Base-by-base conservation (phyloP, 257 asterid species). In the Buddleja alternifolia region DNA sequence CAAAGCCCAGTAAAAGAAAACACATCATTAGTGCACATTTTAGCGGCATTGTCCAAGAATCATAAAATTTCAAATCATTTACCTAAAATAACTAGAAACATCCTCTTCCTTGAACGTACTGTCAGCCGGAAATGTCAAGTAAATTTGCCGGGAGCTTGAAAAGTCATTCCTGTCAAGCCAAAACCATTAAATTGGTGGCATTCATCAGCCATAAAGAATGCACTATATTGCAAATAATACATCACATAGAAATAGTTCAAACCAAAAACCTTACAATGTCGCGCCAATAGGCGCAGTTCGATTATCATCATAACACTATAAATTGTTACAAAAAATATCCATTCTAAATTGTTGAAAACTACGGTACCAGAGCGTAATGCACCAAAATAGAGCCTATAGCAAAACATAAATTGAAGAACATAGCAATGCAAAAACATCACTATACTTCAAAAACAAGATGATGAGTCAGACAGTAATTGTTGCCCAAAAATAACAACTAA, bases 91-190 rank as follows among this genome's bases (percentile, higher is more conserved):
- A 67, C 70, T 83, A 17, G 98, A 85, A 63, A 92, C 98, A 68
- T 92, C 98, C 24, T 92, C 98, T 77, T 92, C 98, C 75, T 78
- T 92, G 70, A 92, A 92, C 2, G 89, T 86, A 47, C 98, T 92
- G 55, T 92, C 97, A 15, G 97, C 93, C 1, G 97, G 97, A 75
- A 92, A 92, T 1, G 97, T 92, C 81, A 92, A 75, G 81, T 92
- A 92, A 78, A 92, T 92, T 46, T 92, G 98, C 10, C 88, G 74
- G 0, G 92, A 79, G 25, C 82, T 83, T 2, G 98, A 83, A 78
- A 85, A 81, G 14, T 85, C 93, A 42, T 73, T 70, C 78, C 88
- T 82, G 50, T 72, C 83, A 0, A 80, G 72, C 42, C 78, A 57
- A 40, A 78, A 76, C 16, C 76, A 44, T 78, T 74, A 55, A 75